These are phyloP conservation scores for Paramecium sonneborni DNA, from an alignment of 73 alveolate genomes.

Conservation along the genomic window DNA sequence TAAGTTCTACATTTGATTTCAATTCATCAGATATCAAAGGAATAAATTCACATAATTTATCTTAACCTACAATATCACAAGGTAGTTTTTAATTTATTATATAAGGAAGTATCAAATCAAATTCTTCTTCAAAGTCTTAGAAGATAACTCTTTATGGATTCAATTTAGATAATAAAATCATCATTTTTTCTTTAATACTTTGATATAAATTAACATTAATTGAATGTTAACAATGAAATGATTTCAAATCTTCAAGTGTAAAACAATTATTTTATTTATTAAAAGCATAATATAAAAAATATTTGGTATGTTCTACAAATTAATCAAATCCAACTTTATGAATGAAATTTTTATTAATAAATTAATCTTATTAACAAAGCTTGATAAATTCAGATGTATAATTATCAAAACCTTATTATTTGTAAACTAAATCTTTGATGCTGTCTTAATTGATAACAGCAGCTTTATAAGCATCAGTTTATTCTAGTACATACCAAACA, in stretches of 20 bases:
- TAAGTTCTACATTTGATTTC: background rate
- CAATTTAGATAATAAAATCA: background rate
- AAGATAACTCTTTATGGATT: background rate
- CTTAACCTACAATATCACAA: constrained; percentile 15
- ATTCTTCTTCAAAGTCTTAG: constrained; percentile 18
- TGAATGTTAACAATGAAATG: background rate
- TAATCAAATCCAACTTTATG: background rate
- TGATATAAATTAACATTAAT: background rate
- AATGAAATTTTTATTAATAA: background rate
- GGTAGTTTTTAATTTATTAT: background rate
- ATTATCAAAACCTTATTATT: background rate
- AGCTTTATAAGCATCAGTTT: constrained; percentile 24
- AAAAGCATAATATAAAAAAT: background rate
- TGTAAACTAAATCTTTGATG: background rate
- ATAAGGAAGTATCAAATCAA: background rate
- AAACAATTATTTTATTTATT: constrained; percentile 1
- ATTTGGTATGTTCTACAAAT: background rate
- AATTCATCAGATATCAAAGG: background rate
- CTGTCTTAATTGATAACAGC: constrained; percentile 21
- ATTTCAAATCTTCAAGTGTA: background rate
- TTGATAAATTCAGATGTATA: background rate
- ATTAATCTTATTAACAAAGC: background rate
- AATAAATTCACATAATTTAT: background rate
- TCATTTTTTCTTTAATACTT: background rate
- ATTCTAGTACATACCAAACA: constrained; percentile 10